Percentiles rank a stretch among this genome's conserved stretches.
Conservation (phyloP, 495 filamentous ascomycete species). For the Penicillium manginii region DNA sequence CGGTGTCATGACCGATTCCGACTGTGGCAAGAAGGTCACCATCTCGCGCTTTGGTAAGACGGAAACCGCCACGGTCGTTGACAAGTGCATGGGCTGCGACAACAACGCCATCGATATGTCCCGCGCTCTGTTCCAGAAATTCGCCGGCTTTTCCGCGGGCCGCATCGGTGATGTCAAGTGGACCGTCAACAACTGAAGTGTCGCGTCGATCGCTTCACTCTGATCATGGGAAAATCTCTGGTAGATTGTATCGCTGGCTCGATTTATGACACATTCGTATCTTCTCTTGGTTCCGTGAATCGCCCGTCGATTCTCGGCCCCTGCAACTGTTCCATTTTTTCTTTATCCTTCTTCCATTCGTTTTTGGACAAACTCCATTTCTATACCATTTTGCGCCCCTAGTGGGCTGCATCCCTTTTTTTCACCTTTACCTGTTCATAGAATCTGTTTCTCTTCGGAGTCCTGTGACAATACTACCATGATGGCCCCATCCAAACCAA, state of each 20-base stretch:
- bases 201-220: conserved; percentile 28
- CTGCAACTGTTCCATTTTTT: conserved; percentile 7
- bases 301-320: neutral
- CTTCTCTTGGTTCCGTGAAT: conserved; percentile 11
- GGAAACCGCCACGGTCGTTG: conserved; percentile 59
- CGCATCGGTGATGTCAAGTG: conserved; percentile 39
- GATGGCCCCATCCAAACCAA: conserved; percentile 13
- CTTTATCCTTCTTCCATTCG: conserved; percentile 17
- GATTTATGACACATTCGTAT: conserved; percentile 11
- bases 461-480: conserved; percentile 29
- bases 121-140: conserved; percentile 41
- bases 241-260: conserved; percentile 26
- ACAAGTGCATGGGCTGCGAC: conserved; percentile 77
- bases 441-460: conserved; percentile 20
- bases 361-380: conserved; percentile 9
- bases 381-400: conserved; percentile 17
- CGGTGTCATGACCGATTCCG: conserved; percentile 60
- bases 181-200: conserved; percentile 36
- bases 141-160: conserved; percentile 36
- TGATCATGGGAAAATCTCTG: conserved; percentile 22
- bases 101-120: conserved; percentile 51
- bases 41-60: conserved; percentile 62
- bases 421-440: conserved; percentile 23
- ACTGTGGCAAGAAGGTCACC: conserved; percentile 69
- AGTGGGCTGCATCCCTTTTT: conserved; percentile 19